These are phyloP conservation scores for Neurospora sp. DNA, from an alignment of 495 filamentous ascomycete genomes.

Conservation along the genomic window DNA sequence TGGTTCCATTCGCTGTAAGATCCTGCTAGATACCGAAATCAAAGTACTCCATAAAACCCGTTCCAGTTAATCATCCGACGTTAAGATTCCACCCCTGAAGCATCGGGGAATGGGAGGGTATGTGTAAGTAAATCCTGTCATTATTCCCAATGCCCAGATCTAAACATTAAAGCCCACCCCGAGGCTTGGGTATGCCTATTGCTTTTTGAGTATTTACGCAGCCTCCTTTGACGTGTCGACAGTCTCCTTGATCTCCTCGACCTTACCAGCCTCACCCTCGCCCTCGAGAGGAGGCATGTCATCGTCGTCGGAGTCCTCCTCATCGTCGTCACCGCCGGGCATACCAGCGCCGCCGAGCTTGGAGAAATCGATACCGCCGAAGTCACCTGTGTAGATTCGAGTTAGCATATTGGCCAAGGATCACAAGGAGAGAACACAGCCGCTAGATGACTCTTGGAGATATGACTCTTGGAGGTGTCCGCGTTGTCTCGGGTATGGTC, in stretches of 20 bases:
- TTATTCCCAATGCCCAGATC: neutral
- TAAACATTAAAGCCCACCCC: neutral
- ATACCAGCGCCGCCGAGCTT: conserved; percentile 64
- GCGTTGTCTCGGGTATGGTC: conserved; percentile 4
- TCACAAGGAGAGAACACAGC: neutral
- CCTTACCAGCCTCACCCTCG: conserved; percentile 30
- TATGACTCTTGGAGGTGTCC: neutral
- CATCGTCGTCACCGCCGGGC: conserved; percentile 43
- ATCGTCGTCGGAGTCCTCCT: conserved; percentile 44
- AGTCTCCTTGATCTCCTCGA: conserved; percentile 22
- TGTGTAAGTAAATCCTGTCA: neutral
- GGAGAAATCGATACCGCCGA: conserved; percentile 77
- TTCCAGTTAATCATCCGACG: neutral
- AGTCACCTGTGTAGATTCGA: conserved; percentile 34
- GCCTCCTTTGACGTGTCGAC: conserved; percentile 14
- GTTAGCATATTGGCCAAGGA: conserved; percentile 1
- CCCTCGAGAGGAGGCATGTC: conserved; percentile 35
- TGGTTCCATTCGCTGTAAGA: neutral
- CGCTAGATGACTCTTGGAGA: neutral
- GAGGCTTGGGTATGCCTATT: neutral
- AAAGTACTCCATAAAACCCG: neutral
- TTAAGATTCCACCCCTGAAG: neutral
- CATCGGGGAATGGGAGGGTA: neutral
- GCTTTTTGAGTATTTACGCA: conserved; percentile 9
- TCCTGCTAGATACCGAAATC: neutral